A percentile compares a stretch with the other conserved stretches of the same genome.
These are phyloP conservation scores for Dothiorella sarmentorum DNA, from an alignment of 2,329 filamentous ascomycete genomes.

Conservation along the genomic window DNA sequence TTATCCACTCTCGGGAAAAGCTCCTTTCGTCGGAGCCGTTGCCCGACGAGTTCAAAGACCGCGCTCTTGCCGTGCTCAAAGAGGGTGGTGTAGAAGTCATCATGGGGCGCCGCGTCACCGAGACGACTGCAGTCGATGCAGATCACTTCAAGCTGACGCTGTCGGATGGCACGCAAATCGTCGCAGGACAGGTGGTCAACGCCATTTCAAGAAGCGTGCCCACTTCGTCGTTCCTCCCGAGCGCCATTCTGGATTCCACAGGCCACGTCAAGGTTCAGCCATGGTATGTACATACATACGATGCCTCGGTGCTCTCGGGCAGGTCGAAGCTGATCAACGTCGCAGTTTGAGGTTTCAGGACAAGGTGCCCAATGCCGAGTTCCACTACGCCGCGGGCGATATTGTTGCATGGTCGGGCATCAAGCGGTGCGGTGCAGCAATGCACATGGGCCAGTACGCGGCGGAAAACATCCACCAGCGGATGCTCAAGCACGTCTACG, in stretches of 20 bases:
- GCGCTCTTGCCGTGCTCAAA: constrained; percentile 55
- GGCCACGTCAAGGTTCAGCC: constrained; percentile 63
- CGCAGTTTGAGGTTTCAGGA: not conserved
- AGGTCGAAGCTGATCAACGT: not conserved
- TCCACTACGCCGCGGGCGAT: constrained; percentile 70
- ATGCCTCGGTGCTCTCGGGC: too few species aligned
- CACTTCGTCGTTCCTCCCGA: constrained; percentile 61
- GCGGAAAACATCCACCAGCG: constrained; percentile 54
- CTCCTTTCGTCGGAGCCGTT: constrained; percentile 72
- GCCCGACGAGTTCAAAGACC: constrained; percentile 65
- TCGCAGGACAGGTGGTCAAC: constrained; percentile 64
- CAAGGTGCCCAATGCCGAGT: constrained; percentile 45
- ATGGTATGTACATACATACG: constrained; percentile 45
- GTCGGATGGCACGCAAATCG: constrained; percentile 46
- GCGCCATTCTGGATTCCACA: constrained; percentile 56
- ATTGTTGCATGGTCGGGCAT: constrained; percentile 70
- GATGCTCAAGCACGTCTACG: constrained; percentile 28
- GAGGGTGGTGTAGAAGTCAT: constrained; percentile 64
- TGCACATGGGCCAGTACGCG: constrained; percentile 66
- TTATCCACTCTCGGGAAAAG: constrained; percentile 68
- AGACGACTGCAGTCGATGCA: constrained; percentile 29
- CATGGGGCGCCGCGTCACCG: constrained; percentile 56
- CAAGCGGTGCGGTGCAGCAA: constrained; percentile 73
- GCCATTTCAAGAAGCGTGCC: constrained; percentile 63
- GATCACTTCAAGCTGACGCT: constrained; percentile 36